Evolutionary conservation across 2,329 filamentous ascomycete genomes (phyloP), one percentile per base, ranked within the genome.

Genomic region (Zelopaecilomyces penicillatus): DNA sequence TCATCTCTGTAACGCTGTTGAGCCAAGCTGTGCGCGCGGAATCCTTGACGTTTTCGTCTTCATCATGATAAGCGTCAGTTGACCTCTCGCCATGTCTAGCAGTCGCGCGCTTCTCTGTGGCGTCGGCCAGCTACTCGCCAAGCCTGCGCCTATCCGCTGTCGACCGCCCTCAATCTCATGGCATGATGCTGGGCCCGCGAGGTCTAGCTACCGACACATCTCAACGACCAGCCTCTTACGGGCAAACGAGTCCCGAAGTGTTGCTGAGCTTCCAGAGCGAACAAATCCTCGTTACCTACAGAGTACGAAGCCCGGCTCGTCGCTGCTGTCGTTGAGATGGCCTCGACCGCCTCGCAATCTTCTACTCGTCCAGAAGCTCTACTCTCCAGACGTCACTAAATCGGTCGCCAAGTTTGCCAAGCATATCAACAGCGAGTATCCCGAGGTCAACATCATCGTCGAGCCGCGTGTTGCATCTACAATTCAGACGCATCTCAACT

Each of bases 371-470:
- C 75, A 76, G 36, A 81, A 81, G 59, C 69, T 79, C 41, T 74
- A 73, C 50, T 71, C 75, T 1, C 69, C 73, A 0, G 65, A 73
- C 8, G 76, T 80, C 11, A 69, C 69, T 11, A 60, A 68, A 11
- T 74, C 75, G 3, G 74, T 75, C 28, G 58, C 77, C 51, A 67
- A 69, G 49, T 80, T 80, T 49, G 75, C 75, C 52, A 83, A 78
- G 54, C 85, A 97, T 64, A 77, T 96, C 47, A 78, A 82, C 53
- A 74, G 72, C 50, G 87, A 87, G 47, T 96, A 97, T 63, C 83
- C 88, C 1, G 78, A 78, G 42, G 78, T 90, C 50, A 85, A 87
- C 56, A 73, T 97, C 40, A 78, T 97, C 8, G 82, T 97, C 53
- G 93, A 97, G 64, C 81, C 77, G 3, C 74, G 80, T 40, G 80